phyloP scores from a whole-genome alignment of 2,329 filamentous ascomycete species.

The Aspergillus udagawae region DNA sequence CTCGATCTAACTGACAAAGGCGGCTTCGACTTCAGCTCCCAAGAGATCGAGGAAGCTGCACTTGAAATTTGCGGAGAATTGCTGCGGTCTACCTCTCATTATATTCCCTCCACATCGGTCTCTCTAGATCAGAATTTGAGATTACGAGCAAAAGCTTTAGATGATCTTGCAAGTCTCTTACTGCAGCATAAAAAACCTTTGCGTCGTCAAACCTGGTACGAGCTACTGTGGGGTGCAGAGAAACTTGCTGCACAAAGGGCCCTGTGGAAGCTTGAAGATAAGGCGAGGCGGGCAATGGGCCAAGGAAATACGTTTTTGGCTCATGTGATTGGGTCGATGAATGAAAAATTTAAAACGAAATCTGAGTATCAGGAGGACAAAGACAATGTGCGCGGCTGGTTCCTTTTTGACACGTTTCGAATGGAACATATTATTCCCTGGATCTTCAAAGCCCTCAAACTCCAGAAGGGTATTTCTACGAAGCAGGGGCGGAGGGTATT shows the following conservation, averaged over 20 bases:
- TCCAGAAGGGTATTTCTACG: conserved; percentile 60
- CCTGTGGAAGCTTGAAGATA: conserved; percentile 78
- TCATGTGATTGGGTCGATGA: conserved; percentile 71
- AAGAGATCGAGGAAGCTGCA: conserved; percentile 73
- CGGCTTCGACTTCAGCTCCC: conserved; percentile 61
- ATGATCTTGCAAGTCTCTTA: conserved; percentile 70
- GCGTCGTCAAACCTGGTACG: conserved; percentile 68
- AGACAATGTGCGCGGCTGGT: conserved; percentile 81
- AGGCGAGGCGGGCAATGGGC: conserved; percentile 55
- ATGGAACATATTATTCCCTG: conserved; percentile 74
- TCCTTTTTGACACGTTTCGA: conserved; percentile 68
- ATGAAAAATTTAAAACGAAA: conserved; percentile 69
- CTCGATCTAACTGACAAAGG: conserved; percentile 72
- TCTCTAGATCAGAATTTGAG: conserved; percentile 79
- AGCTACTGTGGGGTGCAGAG: conserved; percentile 82
- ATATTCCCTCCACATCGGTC: conserved; percentile 67
- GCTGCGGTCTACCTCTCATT: conserved; percentile 68
- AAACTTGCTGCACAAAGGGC: conserved; percentile 76
- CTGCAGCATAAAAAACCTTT: conserved; percentile 60
- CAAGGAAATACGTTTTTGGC: conserved; percentile 68
- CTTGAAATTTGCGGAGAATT: conserved; percentile 77
- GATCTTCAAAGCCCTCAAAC: conserved; percentile 72
- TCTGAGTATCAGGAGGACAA: conserved; percentile 65
- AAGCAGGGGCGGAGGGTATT: conserved; percentile 47
- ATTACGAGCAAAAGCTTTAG: conserved; percentile 67